These are phyloP conservation scores for Isoetes engelmannii DNA, from an alignment of 83 land plant genomes.

Conservation along the genomic window DNA sequence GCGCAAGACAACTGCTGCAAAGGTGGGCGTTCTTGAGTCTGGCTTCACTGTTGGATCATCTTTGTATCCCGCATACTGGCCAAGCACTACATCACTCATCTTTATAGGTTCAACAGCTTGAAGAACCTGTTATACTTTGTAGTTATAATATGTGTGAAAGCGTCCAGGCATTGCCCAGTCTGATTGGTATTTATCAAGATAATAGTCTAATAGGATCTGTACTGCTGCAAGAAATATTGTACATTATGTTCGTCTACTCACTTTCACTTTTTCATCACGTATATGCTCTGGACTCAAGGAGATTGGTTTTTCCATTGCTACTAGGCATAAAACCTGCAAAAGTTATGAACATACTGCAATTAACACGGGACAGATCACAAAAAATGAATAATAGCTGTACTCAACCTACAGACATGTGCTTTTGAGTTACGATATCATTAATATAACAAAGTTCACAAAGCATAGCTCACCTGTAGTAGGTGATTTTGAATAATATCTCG, in stretches of 20 bases:
- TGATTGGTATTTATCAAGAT: background rate
- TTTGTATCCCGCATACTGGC: constrained; percentile 87
- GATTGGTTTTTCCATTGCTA: constrained; percentile 91
- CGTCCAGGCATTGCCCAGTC: too few species aligned
- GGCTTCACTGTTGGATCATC: constrained; percentile 83
- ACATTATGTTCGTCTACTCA: constrained; percentile 3
- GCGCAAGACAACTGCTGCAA: constrained; percentile 69
- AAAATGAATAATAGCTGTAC: too few species aligned
- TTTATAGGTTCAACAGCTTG: constrained; percentile 70
- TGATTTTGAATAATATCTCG: constrained; percentile 97
- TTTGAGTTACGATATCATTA: too few species aligned
- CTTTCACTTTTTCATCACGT: constrained; percentile 98
- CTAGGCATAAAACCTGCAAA: constrained; percentile 62
- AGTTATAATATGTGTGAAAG: background rate
- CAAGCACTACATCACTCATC: constrained; percentile 81
- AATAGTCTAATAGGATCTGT: background rate
- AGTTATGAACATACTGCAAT: too few species aligned
- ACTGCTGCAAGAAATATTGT: background rate
- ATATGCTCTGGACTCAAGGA: constrained; percentile 87
- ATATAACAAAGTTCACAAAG: too few species aligned
- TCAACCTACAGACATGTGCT: too few species aligned
- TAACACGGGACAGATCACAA: too few species aligned
- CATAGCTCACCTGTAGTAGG: constrained; percentile 59
- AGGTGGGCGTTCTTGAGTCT: constrained; percentile 80
- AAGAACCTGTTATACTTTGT: constrained; percentile 53